phyloP scores from a whole-genome alignment of 2,329 filamentous ascomycete genomes.

The Colletotrichum tabaci region DNA sequence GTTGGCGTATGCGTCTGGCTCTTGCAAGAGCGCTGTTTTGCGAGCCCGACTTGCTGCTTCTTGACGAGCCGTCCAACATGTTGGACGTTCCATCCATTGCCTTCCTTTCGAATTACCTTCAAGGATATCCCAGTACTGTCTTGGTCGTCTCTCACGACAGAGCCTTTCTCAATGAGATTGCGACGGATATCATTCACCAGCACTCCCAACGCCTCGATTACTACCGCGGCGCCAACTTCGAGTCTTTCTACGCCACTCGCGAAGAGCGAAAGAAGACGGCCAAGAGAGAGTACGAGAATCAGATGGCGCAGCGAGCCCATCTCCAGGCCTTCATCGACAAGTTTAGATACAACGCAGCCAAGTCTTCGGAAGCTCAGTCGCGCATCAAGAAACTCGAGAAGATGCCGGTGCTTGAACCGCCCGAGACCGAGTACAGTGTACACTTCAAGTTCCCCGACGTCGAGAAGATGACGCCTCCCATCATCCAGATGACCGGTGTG shows the following conservation, averaged over 20 bases:
- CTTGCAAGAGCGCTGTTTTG: conserved; percentile 96
- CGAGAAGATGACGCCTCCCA: conserved; percentile 96
- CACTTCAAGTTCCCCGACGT: conserved; percentile 98
- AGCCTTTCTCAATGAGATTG: conserved; percentile 98
- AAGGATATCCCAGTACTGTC: conserved; percentile 93
- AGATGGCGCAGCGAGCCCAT: conserved; percentile 94
- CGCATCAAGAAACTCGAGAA: conserved; percentile 99
- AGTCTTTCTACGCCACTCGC: conserved; percentile 96
- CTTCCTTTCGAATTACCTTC: conserved; percentile 96
- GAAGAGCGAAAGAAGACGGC: conserved; percentile 98
- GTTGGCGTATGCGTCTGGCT: conserved; percentile 99
- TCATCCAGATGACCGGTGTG: conserved; percentile 96
- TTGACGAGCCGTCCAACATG: conserved; percentile 99
- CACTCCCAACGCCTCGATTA: conserved; percentile 98
- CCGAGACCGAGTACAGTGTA: conserved; percentile 94
- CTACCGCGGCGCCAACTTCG: conserved; percentile 98
- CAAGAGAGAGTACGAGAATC: conserved; percentile 98
- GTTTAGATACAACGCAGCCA: conserved; percentile 98
- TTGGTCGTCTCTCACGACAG: conserved; percentile 98
- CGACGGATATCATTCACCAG: conserved; percentile 99
- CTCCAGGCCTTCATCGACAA: conserved; percentile 99
- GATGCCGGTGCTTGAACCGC: conserved; percentile 92
- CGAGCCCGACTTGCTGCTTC: conserved; percentile 93
- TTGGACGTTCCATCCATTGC: conserved; percentile 99
- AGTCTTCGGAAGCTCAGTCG: conserved; percentile 97